Base-by-base conservation (phyloP, 306 rosid genomes). In the Acacia acuminata region DNA sequence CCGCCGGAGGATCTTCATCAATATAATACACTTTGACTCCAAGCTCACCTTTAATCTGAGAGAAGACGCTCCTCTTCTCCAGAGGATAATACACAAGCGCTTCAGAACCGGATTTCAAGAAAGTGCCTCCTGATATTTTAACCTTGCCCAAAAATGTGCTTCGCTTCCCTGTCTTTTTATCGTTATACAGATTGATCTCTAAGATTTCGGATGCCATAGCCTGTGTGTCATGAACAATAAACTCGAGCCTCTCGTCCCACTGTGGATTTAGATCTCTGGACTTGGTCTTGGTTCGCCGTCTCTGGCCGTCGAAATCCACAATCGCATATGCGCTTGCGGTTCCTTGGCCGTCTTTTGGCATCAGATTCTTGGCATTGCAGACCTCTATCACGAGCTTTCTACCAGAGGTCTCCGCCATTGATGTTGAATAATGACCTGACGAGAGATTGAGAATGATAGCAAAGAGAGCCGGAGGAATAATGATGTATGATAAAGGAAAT, bases 291-390 rank as follows among this genome's bases (percentile, higher is more conserved):
- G 98, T 95, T 73, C 98, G 75, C 34, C 97, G 81, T 47, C 98
- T 82, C 84, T 95, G 97, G 8, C 98, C 94, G 7, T 95, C 98
- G 75, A 87, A 95, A 84, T 95, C 98, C 0, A 90, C 94, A 9
- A 95, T 88, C 5, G 98, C 98, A 32, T 95, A 95, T 13, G 98
- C 98, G 38, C 94, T 95, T 3, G 98, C 96, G 3, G 98, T 95
- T 74, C 98, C 98, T 86, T 95, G 98, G 24, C 98, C 98, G 64
- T 95, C 98, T 73, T 95, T 95, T 0, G 98, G 98, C 98, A 92
- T 95, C 77, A 95, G 56, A 64, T 95, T 95, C 86, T 92, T 92
- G 11, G 98, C 98, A 17, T 84, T 89, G 81, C 91, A 88, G n/a
- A 95, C 82, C 75, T 93, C 92, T 1, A 95, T 98, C 2, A 90